Percentiles rank a stretch among this genome's conserved stretches.
These are phyloP conservation scores for Parastagonospora avenae DNA, from an alignment of 2,329 filamentous ascomycete genomes.

Conservation along the genomic window DNA sequence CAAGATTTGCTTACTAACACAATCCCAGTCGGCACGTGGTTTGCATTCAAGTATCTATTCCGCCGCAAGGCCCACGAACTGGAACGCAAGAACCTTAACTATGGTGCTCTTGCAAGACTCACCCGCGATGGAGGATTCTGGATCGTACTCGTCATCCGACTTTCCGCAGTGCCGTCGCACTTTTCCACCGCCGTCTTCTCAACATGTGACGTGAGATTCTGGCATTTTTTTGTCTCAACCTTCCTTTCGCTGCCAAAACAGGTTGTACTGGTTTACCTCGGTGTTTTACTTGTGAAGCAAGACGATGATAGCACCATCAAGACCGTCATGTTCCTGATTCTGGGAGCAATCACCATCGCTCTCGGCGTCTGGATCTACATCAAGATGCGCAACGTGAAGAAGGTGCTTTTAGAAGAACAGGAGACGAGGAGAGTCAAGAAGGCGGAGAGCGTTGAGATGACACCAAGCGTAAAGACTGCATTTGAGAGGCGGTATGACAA, in stretches of 20 bases:
- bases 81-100: constrained; percentile 44
- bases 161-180: constrained; percentile 42
- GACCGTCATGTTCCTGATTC: constrained; percentile 36
- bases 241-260: constrained; percentile 43
- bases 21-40: constrained; percentile 41
- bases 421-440: constrained; percentile 25
- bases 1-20: constrained; percentile 11
- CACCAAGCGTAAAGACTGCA: constrained; percentile 22
- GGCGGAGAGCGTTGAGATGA: constrained; percentile 20
- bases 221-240: constrained; percentile 41
- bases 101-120: constrained; percentile 42
- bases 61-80: constrained; percentile 37
- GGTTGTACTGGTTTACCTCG: constrained; percentile 44
- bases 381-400: constrained; percentile 42
- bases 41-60: constrained; percentile 41
- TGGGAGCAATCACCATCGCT: constrained; percentile 36
- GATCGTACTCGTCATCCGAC: constrained; percentile 42
- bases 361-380: constrained; percentile 41
- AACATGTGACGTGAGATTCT: constrained; percentile 45
- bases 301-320: constrained; percentile 30
- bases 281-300: constrained; percentile 38
- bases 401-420: constrained; percentile 40
- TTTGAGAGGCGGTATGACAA: constrained; percentile 26
- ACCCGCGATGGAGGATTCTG: constrained; percentile 42
- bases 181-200: constrained; percentile 44